A percentile compares a stretch with the other conserved stretches of the same genome.
Conservation (phyloP, 2,329 filamentous ascomycete species). For the Dactylellina sp. region DNA sequence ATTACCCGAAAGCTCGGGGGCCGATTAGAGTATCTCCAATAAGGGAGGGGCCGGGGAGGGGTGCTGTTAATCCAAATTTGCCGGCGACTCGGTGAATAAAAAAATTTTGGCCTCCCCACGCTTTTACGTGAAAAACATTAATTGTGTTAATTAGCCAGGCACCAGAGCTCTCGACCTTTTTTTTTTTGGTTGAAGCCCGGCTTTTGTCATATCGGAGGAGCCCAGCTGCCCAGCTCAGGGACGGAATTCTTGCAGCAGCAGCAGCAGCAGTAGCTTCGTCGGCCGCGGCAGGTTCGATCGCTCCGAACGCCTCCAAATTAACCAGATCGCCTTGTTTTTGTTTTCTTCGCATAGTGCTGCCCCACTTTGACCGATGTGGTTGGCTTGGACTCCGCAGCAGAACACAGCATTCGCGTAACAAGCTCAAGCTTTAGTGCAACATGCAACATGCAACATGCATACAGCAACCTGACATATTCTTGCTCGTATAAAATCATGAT, state of each 20-base stretch:
- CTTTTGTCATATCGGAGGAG: background rate
- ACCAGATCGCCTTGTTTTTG: conserved; percentile 23
- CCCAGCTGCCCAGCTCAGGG: conserved; percentile 23
- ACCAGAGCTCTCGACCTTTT: conserved; percentile 3
- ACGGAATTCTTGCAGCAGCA: too few species aligned
- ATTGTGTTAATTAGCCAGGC: conserved; percentile 13
- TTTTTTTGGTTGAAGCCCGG: conserved; percentile 10
- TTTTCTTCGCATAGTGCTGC: background rate
- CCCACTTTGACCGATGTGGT: background rate
- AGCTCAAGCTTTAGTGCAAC: too few species aligned
- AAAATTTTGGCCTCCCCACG: conserved; percentile 21
- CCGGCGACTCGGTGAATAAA: conserved; percentile 18
- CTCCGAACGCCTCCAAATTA: background rate
- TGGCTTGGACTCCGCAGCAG: background rate
- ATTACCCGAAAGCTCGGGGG: conserved; percentile 2
- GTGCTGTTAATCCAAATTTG: background rate
- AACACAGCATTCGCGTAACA: background rate
- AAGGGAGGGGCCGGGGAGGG: background rate
- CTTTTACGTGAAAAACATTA: background rate
- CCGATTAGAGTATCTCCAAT: background rate
- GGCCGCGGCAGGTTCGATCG: background rate
- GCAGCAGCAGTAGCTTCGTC: too few species aligned
- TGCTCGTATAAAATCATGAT: too few species aligned
- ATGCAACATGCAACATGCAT: too few species aligned
- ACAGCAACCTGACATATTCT: too few species aligned